Percentiles rank a stretch among this genome's conserved stretches.
Conservation (phyloP, 2,329 filamentous ascomycete species). For the Fusarium nematophilum region DNA sequence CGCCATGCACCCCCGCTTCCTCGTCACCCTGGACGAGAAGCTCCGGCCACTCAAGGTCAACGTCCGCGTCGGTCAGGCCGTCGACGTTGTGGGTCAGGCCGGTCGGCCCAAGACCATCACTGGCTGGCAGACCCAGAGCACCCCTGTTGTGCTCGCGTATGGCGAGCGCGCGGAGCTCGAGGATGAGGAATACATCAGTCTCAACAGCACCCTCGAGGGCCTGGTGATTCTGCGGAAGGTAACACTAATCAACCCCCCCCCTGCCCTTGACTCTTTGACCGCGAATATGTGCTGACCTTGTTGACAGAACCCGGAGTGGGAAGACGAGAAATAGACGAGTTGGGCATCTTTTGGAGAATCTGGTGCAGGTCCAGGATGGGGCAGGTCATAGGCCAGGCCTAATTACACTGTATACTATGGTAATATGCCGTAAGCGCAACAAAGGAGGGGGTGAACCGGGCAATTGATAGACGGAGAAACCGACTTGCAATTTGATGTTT, state of each 20-base stretch:
- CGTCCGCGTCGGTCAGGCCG: conserved; percentile 95
- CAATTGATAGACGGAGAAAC: conserved; percentile 46
- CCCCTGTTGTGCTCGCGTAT: conserved; percentile 93
- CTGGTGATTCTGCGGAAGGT: conserved; percentile 98
- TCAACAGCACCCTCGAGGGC: conserved; percentile 92
- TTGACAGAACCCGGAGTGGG: conserved; percentile 54
- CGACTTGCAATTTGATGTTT: conserved; percentile 33
- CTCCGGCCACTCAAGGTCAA: conserved; percentile 95
- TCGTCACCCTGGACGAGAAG: conserved; percentile 95
- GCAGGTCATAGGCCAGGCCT: conserved; percentile 37
- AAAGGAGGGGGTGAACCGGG: conserved; percentile 29
- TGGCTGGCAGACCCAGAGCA: conserved; percentile 99
- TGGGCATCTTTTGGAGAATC: conserved; percentile 31
- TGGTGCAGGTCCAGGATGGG: conserved; percentile 29
- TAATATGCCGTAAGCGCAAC: conserved; percentile 46
- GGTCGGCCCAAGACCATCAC: conserved; percentile 99
- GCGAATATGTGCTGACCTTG: conserved; percentile 25
- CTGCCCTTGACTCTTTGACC: neutral
- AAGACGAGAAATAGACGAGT: conserved; percentile 51
- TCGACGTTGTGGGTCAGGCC: conserved; percentile 97
- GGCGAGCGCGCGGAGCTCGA: conserved; percentile 97
- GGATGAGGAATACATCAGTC: conserved; percentile 94
- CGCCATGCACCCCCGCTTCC: conserved; percentile 95
- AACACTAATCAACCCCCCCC: conserved; percentile 47
- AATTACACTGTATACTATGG: conserved; percentile 49